Evolutionary conservation across 345 rosid species (phyloP).

Genomic region (Cardamine resedifolia): DNA sequence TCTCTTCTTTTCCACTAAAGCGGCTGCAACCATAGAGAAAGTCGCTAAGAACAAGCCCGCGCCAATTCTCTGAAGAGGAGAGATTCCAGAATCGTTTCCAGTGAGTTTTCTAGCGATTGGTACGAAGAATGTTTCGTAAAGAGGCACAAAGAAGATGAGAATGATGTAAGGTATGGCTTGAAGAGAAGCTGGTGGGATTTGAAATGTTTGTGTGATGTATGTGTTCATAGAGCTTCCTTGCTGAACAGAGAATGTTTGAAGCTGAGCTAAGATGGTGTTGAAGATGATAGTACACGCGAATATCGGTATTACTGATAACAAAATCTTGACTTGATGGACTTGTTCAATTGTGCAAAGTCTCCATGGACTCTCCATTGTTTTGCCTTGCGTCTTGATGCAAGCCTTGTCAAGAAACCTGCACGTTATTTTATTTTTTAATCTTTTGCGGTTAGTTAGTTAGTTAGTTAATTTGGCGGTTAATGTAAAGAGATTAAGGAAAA

Average conservation of each 20-base stretch:
- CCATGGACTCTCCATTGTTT: slow-evolving; percentile 75
- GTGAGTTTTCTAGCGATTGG: slow-evolving; percentile 50
- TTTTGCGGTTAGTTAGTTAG: not conserved
- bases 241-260: slow-evolving; percentile 69
- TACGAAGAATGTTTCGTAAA: slow-evolving; percentile 47
- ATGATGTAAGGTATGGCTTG: slow-evolving; percentile 59
- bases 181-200: slow-evolving; percentile 60
- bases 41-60: slow-evolving; percentile 54
- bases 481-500: not conserved
- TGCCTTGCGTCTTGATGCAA: slow-evolving; percentile 66
- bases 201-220: slow-evolving; percentile 35
- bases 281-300: slow-evolving; percentile 60
- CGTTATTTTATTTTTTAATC: not conserved
- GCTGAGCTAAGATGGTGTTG: slow-evolving; percentile 66
- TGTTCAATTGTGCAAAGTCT: slow-evolving; percentile 70
- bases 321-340: slow-evolving; percentile 65
- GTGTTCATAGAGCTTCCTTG: slow-evolving; percentile 64
- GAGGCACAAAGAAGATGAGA: slow-evolving; percentile 53
- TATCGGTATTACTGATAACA: slow-evolving; percentile 53
- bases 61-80: slow-evolving; percentile 60
- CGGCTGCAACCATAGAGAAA: slow-evolving; percentile 67
- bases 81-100: slow-evolving; percentile 46
- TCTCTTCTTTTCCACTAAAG: slow-evolving; percentile 56
- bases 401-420: slow-evolving; percentile 92
- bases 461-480: slow-evolving; percentile 5